Conservation (phyloP, 2,329 filamentous ascomycete species). For the Apiospora hydei region DNA sequence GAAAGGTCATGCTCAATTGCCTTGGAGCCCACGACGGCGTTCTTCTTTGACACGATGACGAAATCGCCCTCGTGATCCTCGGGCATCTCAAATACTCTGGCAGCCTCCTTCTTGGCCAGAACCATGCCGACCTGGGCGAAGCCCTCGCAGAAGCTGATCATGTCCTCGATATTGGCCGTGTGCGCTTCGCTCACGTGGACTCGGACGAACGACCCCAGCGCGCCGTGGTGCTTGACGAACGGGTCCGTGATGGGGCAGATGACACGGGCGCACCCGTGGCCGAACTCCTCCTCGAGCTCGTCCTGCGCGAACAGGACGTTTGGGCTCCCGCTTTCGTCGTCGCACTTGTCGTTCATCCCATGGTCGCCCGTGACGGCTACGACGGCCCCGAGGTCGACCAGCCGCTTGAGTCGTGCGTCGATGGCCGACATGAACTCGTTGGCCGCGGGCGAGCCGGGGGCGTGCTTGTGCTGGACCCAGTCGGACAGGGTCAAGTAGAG, state of each 20-base stretch:
- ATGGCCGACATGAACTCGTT: conserved; percentile 46
- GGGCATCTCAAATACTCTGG: conserved; percentile 46
- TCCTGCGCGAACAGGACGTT: conserved; percentile 51
- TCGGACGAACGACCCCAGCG: conserved; percentile 50
- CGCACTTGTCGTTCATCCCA: conserved; percentile 51
- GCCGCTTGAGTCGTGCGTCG: conserved; percentile 42
- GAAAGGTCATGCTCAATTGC: conserved; percentile 46
- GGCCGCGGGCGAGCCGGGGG: conserved; percentile 45
- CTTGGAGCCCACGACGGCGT: conserved; percentile 47
- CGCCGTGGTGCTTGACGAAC: conserved; percentile 52
- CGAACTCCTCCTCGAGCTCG: conserved; percentile 42
- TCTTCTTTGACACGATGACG: conserved; percentile 45
- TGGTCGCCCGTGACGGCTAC: conserved; percentile 52
- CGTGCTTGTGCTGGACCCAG: conserved; percentile 53
- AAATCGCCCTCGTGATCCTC: conserved; percentile 50
- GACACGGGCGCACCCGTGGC: conserved; percentile 42
- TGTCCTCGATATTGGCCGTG: conserved; percentile 28
- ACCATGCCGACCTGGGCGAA: neutral
- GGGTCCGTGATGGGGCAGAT: conserved; percentile 54
- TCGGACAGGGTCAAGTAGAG: conserved; percentile 53
- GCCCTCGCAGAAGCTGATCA: neutral
- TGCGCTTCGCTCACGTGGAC: conserved; percentile 42
- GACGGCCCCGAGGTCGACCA: conserved; percentile 44
- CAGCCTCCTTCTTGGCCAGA: conserved; percentile 42
- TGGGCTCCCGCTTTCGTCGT: conserved; percentile 40